A percentile compares a stretch with the other conserved stretches of the same genome.
These are phyloP conservation scores for Barbarea vulgaris DNA, from an alignment of 345 rosid species.

Conservation along the genomic window DNA sequence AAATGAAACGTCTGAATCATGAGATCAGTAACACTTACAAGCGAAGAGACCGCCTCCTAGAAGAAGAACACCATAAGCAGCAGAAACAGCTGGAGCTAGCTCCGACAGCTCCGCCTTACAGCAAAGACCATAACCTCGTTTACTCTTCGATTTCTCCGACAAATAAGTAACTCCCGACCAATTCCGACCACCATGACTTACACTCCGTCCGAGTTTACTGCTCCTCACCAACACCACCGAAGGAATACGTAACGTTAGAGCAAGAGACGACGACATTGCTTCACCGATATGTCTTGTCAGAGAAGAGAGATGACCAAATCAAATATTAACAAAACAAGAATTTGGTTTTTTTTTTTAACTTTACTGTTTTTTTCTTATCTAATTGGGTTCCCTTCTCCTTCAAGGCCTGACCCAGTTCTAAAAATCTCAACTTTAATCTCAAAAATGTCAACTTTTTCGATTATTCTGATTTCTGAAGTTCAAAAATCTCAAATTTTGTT, in stretches of 20 bases:
- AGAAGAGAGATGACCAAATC: slow-evolving; percentile 6
- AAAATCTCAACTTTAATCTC: neutral
- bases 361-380: neutral
- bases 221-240: slow-evolving; percentile 29
- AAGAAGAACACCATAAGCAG: slow-evolving; percentile 69
- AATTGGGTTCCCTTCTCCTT: neutral
- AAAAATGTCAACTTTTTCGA: neutral
- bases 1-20: no score
- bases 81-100: slow-evolving; percentile 65
- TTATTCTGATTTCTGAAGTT: no score
- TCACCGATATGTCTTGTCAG: neutral
- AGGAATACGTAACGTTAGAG: slow-evolving; percentile 22
- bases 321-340: slow-evolving; percentile 12
- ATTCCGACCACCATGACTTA: slow-evolving; percentile 13
- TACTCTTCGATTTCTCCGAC: slow-evolving; percentile 28
- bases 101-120: slow-evolving; percentile 65
- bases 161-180: slow-evolving; percentile 26
- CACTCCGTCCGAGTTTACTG: slow-evolving; percentile 21
- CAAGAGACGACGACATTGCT: slow-evolving; percentile 36
- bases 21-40: no score
- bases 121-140: slow-evolving; percentile 28
- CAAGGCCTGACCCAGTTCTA: neutral
- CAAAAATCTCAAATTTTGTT: no score
- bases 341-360: slow-evolving; percentile 1
- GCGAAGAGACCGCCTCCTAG: slow-evolving; percentile 81